A percentile compares a stretch with the other conserved stretches of the same genome.
These are phyloP conservation scores for Coelastrella sp. DNA, from an alignment of 139 green algal species.

Conservation along the genomic window DNA sequence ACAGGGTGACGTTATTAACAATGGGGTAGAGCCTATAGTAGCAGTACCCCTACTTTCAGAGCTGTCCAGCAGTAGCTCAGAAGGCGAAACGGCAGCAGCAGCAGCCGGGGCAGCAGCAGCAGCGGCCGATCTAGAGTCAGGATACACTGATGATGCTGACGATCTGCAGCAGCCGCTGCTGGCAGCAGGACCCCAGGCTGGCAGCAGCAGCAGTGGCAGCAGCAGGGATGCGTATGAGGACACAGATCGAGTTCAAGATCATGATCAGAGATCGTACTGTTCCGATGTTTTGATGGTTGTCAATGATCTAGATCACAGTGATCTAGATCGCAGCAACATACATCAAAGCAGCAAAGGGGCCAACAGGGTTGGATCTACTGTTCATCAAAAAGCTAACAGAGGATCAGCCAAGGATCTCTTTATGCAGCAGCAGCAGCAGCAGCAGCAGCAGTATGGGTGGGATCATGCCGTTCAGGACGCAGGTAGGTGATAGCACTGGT, in stretches of 20 bases:
- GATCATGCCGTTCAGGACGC: neutral
- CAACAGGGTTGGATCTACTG: neutral
- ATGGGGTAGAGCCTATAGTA: neutral
- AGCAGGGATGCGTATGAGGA: neutral
- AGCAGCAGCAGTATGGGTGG: neutral
- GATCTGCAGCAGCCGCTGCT: neutral
- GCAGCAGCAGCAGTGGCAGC: neutral
- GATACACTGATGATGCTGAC: neutral
- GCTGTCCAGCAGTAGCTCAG: neutral
- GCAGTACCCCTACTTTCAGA: neutral
- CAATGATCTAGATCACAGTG: neutral
- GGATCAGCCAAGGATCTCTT: neutral
- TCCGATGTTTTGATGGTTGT: neutral
- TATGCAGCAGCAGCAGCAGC: neutral
- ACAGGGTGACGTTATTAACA: neutral
- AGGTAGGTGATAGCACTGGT: neutral
- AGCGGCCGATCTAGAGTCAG: slow-evolving; percentile 1
- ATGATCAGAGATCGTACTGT: neutral
- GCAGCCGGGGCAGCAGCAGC: no score
- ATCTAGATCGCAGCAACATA: no score
- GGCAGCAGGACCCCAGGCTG: neutral
- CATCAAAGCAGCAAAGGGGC: neutral
- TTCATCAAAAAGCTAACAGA: neutral
- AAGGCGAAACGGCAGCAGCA: neutral
- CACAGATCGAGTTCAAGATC: neutral